These are phyloP conservation scores for Abeoforma whisleri DNA, from an alignment of 78 protist species.

Conservation along the genomic window DNA sequence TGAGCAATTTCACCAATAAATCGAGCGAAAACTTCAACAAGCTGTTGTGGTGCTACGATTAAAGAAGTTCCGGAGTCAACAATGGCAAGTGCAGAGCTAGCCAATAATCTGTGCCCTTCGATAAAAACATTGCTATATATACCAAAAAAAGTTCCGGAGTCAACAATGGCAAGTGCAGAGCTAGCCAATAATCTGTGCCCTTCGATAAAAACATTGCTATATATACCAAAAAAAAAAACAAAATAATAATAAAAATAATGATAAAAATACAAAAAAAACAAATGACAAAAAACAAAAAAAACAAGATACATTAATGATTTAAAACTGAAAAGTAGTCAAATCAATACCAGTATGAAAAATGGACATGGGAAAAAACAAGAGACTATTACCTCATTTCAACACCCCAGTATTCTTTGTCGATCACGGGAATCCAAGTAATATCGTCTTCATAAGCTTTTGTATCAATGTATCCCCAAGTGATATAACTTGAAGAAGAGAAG, in stretches of 20 bases:
- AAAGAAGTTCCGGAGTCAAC: neutral
- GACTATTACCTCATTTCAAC: neutral
- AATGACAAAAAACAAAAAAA: too few relatives aligned
- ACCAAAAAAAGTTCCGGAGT: constrained; percentile 9
- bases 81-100: neutral
- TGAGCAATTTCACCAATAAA: neutral
- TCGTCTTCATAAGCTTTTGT: neutral
- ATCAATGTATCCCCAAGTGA: constrained; percentile 25
- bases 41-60: constrained; percentile 4
- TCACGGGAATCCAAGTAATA: neutral
- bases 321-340: too few relatives aligned
- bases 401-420: constrained; percentile 15
- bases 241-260: too few relatives aligned
- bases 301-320: too few relatives aligned
- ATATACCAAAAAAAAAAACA: neutral
- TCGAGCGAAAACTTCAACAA: neutral
- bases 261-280: too few relatives aligned
- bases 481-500: neutral
- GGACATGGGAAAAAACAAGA: neutral
- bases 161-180: constrained; percentile 30
- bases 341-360: neutral
- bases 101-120: neutral
- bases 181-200: neutral
- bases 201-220: neutral
- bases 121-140: neutral